Evolutionary conservation across 2,329 filamentous ascomycete genomes (phyloP).

Genomic region (Aspergillus nomiae): DNA sequence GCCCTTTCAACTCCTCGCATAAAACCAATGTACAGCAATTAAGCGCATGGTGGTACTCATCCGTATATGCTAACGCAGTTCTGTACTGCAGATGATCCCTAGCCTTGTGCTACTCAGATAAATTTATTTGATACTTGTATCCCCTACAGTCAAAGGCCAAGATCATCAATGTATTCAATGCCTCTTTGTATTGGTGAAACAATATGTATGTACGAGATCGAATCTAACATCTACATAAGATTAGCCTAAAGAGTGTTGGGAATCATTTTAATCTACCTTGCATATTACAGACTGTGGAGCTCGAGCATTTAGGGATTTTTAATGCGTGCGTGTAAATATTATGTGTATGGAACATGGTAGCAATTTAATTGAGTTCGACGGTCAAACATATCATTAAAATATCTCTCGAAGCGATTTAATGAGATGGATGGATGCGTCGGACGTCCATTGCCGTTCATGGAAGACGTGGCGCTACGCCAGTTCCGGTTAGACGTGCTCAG

Average conservation of each 20-base stretch:
- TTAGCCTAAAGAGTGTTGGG: background rate
- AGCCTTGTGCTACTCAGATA: background rate
- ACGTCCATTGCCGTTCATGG: background rate
- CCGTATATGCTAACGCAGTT: background rate
- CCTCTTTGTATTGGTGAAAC: background rate
- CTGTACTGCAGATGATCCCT: background rate
- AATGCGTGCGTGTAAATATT: background rate
- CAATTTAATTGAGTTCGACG: background rate
- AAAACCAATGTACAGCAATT: background rate
- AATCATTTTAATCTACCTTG: background rate
- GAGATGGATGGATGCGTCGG: background rate
- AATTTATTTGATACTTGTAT: background rate
- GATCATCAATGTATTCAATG: background rate
- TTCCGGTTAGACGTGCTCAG: constrained; percentile 21
- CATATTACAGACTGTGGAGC: background rate
- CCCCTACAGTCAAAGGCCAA: background rate
- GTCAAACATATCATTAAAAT: background rate
- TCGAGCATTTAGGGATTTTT: background rate
- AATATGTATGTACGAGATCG: background rate
- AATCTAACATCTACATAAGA: background rate
- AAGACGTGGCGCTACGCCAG: background rate
- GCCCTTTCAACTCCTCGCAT: background rate
- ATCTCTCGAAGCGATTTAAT: background rate
- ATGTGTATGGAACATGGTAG: background rate
- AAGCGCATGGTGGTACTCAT: background rate